Evolutionary conservation across 1,284 basidiomycete species (phyloP).

Genomic region (Leccinum pachyderme): DNA sequence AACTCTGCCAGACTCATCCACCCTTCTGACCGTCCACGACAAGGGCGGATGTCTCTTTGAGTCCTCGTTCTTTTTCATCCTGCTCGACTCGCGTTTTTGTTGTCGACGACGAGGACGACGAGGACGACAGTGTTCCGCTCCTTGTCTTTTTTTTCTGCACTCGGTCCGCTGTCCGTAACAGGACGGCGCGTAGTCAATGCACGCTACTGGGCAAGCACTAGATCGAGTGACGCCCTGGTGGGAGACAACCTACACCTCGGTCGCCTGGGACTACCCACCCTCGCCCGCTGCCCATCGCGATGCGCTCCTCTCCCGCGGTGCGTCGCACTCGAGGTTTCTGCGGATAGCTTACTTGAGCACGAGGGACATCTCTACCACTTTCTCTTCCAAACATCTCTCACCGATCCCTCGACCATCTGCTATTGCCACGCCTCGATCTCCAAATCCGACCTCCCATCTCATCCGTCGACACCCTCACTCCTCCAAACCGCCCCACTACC

Average conservation of each 20-base stretch:
- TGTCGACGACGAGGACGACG: neutral
- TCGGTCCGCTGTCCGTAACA: constrained; percentile 4
- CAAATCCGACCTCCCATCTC: constrained; percentile 10
- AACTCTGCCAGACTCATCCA: neutral
- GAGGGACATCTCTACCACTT: neutral
- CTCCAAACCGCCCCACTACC: constrained; percentile 34
- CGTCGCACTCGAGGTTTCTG: constrained; percentile 28
- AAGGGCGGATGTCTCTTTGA: constrained; percentile 2
- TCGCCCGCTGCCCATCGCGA: constrained; percentile 14
- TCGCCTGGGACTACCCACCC: constrained; percentile 27
- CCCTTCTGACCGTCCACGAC: neutral
- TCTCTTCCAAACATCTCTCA: constrained; percentile 2
- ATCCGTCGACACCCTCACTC: constrained; percentile 18
- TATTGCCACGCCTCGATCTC: constrained; percentile 2
- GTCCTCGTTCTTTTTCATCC: neutral
- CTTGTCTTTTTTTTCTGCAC: neutral
- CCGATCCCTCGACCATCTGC: constrained; percentile 4
- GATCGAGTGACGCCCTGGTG: neutral
- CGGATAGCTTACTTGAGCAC: constrained; percentile 25
- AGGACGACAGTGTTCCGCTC: neutral
- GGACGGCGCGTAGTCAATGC: constrained; percentile 16
- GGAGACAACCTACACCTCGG: constrained; percentile 14
- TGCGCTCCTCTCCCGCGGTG: constrained; percentile 26
- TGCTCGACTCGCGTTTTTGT: neutral
- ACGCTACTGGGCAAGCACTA: constrained; percentile 5